Evolutionary conservation across 495 filamentous ascomycete species (phyloP).

Genomic region (Xylaria cubensis): DNA sequence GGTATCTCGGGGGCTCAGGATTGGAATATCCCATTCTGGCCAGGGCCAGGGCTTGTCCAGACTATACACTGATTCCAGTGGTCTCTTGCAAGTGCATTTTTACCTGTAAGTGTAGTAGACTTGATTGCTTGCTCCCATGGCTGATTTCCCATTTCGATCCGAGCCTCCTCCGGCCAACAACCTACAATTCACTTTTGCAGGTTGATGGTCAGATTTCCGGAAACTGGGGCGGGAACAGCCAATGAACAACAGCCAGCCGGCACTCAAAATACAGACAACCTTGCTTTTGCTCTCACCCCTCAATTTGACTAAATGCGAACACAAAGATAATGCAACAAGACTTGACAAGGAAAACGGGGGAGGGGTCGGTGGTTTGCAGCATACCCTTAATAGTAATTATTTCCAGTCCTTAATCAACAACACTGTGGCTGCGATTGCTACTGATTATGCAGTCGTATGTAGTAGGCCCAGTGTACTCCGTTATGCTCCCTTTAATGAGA

Average conservation of each 20-base stretch:
- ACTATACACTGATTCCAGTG: slow-evolving; percentile 21
- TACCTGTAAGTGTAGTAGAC: slow-evolving; percentile 27
- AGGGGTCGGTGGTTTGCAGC: slow-evolving; percentile 42
- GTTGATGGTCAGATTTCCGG: slow-evolving; percentile 35
- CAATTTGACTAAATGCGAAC: slow-evolving; percentile 31
- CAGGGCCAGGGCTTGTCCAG: slow-evolving; percentile 23
- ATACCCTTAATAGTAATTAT: slow-evolving; percentile 40
- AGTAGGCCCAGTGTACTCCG: slow-evolving; percentile 26
- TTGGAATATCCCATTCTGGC: slow-evolving; percentile 10
- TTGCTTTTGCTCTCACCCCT: slow-evolving; percentile 23
- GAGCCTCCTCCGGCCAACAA: slow-evolving; percentile 26
- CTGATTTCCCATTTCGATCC: slow-evolving; percentile 19
- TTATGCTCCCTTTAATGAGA: slow-evolving; percentile 30
- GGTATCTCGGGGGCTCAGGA: slow-evolving; percentile 17
- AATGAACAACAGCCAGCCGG: slow-evolving; percentile 38
- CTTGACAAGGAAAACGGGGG: slow-evolving; percentile 27
- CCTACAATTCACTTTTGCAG: slow-evolving; percentile 34
- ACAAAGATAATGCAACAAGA: slow-evolving; percentile 32
- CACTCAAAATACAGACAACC: slow-evolving; percentile 37
- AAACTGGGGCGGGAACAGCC: slow-evolving; percentile 34
- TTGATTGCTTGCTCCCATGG: slow-evolving; percentile 19
- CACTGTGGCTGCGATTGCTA: slow-evolving; percentile 31
- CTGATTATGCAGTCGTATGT: slow-evolving; percentile 27
- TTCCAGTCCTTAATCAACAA: slow-evolving; percentile 27
- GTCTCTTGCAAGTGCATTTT: slow-evolving; percentile 23